Percentiles rank a stretch among this genome's conserved stretches.
These are phyloP conservation scores for Rubus parviflorus DNA, from an alignment of 306 rosid species.

Conservation along the genomic window DNA sequence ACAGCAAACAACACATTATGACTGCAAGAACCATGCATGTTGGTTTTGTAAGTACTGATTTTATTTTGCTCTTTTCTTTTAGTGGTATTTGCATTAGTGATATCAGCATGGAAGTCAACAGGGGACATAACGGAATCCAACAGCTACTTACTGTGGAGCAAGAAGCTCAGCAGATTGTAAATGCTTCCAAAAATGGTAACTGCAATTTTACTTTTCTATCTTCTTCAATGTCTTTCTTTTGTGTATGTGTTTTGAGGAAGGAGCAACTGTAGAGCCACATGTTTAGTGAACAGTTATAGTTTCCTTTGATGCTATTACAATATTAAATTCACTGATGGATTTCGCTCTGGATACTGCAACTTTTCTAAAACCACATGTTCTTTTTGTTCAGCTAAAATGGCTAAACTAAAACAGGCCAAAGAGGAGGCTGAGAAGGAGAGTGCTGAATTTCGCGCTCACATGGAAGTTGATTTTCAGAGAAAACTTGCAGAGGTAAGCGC, in stretches of 20 bases:
- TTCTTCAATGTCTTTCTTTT: too few species aligned
- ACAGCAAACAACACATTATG: background rate
- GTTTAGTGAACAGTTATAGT: background rate
- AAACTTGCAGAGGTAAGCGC: constrained; percentile 18
- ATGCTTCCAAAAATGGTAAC: constrained; percentile 18
- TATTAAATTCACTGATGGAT: background rate
- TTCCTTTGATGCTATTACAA: background rate
- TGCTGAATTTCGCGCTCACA: constrained; percentile 2
- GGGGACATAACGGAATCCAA: background rate
- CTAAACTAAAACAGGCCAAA: constrained; percentile 6
- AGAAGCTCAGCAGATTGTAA: constrained; percentile 16
- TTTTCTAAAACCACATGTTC: background rate
- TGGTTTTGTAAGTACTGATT: background rate
- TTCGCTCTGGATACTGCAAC: background rate
- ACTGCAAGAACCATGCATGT: background rate
- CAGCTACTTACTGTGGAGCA: constrained; percentile 5
- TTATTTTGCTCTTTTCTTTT: background rate
- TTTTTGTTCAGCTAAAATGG: background rate
- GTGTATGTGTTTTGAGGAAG: too few species aligned
- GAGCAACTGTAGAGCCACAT: too few species aligned
- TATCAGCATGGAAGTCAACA: background rate
- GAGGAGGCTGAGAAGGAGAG: constrained; percentile 12
- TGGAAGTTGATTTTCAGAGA: constrained; percentile 12
- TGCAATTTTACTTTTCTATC: background rate
- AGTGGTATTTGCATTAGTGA: background rate